Conservation (phyloP, 805 yeast species). For the Yarrowia sp. region DNA sequence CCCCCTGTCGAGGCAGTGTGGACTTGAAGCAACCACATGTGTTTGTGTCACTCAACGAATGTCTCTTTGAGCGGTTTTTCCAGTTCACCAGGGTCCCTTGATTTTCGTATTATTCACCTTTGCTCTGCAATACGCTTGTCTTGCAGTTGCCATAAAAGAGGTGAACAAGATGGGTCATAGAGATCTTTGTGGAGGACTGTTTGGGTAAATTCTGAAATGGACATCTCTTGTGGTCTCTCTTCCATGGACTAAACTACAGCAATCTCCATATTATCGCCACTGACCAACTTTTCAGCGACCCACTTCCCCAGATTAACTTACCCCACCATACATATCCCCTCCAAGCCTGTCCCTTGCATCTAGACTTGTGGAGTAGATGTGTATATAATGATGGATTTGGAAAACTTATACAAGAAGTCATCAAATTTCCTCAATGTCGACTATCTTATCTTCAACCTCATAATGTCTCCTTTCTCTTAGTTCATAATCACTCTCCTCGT, state of each 20-base stretch:
- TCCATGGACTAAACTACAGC: no score
- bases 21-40: neutral
- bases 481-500: neutral
- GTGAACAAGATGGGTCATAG: no score
- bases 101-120: conserved; percentile 14
- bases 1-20: neutral
- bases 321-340: conserved; percentile 17
- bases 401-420: no score
- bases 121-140: neutral
- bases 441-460: no score
- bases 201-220: no score
- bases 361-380: neutral
- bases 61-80: no score
- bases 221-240: no score
- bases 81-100: neutral
- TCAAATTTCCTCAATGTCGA: no score
- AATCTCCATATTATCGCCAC: neutral
- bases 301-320: conserved; percentile 12
- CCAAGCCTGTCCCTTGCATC: conserved; percentile 18
- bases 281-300: no score
- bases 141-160: neutral
- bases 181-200: no score
- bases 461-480: no score
- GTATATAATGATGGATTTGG: no score
- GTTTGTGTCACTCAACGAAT: neutral